Evolutionary conservation across 164 flowering plant genomes (phyloP).

Genomic region (Magnolia changhungtana): DNA sequence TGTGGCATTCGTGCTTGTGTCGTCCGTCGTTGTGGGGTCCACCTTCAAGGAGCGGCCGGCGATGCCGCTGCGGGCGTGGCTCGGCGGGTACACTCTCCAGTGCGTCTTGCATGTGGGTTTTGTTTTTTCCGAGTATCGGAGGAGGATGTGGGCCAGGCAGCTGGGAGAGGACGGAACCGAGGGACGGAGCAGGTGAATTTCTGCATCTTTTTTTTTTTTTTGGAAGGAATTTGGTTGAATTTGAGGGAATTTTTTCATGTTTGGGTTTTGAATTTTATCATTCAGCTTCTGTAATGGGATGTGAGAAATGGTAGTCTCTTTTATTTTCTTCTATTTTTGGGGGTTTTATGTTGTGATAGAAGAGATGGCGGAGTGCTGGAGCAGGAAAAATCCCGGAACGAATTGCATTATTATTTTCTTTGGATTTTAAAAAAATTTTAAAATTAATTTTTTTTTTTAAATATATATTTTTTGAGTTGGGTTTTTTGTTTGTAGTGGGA

Average conservation of each 20-base stretch:
- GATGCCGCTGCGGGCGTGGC: slow-evolving; percentile 65
- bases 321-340: background rate
- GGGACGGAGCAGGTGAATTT: slow-evolving; percentile 23
- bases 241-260: background rate
- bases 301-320: background rate
- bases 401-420: background rate
- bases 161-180: slow-evolving; percentile 16
- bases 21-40: slow-evolving; percentile 35
- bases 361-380: background rate
- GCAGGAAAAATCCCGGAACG: background rate
- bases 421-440: background rate
- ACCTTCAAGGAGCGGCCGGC: slow-evolving; percentile 46
- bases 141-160: slow-evolving; percentile 15
- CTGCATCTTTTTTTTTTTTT: background rate
- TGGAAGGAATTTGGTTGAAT: background rate
- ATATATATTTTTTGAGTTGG: background rate
- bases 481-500: background rate
- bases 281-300: background rate
- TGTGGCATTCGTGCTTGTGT: slow-evolving; percentile 50
- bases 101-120: slow-evolving; percentile 63
- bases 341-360: background rate
- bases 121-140: slow-evolving; percentile 37
- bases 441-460: too few relatives aligned
- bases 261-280: background rate
- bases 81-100: slow-evolving; percentile 60